A percentile compares a stretch with the other conserved stretches of the same genome.
Evolutionary conservation across 1,284 basidiomycete genomes (phyloP).

Genomic region (Pseudozyma sp.): DNA sequence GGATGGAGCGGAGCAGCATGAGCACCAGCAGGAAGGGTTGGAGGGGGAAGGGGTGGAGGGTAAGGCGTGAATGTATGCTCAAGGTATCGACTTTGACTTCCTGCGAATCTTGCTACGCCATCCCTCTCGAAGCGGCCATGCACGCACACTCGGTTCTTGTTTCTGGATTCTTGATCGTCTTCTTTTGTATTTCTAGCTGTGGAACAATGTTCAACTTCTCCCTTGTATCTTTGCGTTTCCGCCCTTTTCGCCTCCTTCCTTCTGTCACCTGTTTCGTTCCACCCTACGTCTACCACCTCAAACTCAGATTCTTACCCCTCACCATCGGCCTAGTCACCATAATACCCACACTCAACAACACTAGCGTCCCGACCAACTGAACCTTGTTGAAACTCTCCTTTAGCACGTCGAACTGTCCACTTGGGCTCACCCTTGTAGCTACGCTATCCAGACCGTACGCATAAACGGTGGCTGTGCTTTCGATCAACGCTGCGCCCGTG

Average conservation of each 20-base stretch:
- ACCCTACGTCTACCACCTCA: constrained; percentile 22
- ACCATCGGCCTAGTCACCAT: constrained; percentile 73
- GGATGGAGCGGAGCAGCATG: background rate
- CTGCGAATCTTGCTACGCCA: no score
- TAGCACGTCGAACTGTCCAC: constrained; percentile 88
- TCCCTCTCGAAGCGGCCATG: background rate
- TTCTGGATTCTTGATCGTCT: background rate
- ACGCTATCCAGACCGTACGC: constrained; percentile 89
- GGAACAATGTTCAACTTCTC: background rate
- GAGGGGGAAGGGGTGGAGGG: background rate
- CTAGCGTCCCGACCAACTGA: constrained; percentile 87
- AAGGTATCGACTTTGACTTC: no score
- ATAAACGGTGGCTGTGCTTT: constrained; percentile 91
- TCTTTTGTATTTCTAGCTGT: background rate
- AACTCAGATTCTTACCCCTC: constrained; percentile 24
- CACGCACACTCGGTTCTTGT: background rate
- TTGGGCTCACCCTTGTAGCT: constrained; percentile 83
- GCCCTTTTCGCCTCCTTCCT: background rate
- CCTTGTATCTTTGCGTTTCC: background rate
- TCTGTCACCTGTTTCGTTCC: background rate
- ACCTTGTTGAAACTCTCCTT: constrained; percentile 84
- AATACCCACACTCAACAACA: constrained; percentile 79
- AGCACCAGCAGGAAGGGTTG: background rate
- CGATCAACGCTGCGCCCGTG: constrained; percentile 84
- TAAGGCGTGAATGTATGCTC: background rate